Percentiles rank a stretch among this genome's conserved stretches.
Conservation (phyloP, 306 rosid species). For the Morella rubra region DNA sequence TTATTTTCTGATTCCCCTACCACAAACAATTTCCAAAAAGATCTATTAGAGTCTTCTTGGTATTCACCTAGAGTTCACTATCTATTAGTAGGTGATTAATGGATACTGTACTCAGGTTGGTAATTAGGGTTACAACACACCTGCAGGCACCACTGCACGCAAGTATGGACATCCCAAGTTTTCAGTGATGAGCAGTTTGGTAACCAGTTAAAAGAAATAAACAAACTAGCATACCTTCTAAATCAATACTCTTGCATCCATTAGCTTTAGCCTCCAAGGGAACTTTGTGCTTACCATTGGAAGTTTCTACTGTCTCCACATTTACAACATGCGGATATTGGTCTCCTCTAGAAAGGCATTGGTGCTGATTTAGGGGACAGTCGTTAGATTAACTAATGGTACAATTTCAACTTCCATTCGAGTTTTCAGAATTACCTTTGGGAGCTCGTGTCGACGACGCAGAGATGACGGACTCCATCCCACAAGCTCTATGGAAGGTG, state of each 20-base stretch:
- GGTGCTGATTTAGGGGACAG: slow-evolving; percentile 39
- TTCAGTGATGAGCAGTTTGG: background rate
- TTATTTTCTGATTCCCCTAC: too few relatives aligned
- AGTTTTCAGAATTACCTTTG: slow-evolving; percentile 56
- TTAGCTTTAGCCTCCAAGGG: slow-evolving; percentile 34
- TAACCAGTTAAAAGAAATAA: background rate
- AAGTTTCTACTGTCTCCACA: slow-evolving; percentile 41
- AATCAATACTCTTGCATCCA: slow-evolving; percentile 35
- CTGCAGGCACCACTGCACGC: too few relatives aligned
- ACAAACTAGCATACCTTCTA: slow-evolving; percentile 52
- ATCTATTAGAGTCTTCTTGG: background rate
- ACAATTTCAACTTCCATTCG: slow-evolving; percentile 14
- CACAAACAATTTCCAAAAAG: background rate
- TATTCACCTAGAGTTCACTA: background rate
- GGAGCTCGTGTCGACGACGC: slow-evolving; percentile 69
- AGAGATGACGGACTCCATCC: slow-evolving; percentile 97
- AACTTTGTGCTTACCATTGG: slow-evolving; percentile 32
- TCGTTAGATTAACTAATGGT: slow-evolving; percentile 24
- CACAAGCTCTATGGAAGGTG: slow-evolving; percentile 63
- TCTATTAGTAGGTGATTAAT: background rate
- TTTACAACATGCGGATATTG: slow-evolving; percentile 68
- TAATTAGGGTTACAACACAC: background rate
- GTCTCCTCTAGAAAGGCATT: slow-evolving; percentile 44
- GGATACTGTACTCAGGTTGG: background rate
- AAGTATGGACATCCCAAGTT: background rate